Conservation (phyloP, 306 rosid genomes). For the Cicer pinnatifidum region DNA sequence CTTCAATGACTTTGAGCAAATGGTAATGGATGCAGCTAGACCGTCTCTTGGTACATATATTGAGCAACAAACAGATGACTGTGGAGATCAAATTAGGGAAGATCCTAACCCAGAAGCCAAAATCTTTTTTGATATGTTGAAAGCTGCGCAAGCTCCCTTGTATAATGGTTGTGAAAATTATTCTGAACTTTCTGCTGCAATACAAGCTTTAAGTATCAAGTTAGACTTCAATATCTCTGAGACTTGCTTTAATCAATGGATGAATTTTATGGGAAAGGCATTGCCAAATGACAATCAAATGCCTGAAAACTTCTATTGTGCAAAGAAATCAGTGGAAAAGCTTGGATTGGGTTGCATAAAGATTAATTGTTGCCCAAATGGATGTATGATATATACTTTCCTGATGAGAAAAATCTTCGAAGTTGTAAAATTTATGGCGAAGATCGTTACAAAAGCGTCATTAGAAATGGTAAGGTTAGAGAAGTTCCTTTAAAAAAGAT, state of each 20-base stretch:
- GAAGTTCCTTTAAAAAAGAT: too few relatives aligned
- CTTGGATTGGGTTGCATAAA: constrained; percentile 12
- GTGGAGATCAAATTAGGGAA: not conserved
- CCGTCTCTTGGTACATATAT: not conserved
- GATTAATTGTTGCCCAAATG: constrained; percentile 1
- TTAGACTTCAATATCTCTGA: not conserved
- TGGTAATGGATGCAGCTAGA: not conserved
- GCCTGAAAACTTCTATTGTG: not conserved
- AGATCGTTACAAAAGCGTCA: not conserved
- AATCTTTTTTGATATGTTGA: not conserved
- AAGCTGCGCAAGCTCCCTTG: not conserved
- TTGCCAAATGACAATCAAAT: not conserved
- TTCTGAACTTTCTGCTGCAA: not conserved
- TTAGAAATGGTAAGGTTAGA: not conserved
- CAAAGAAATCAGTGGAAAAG: not conserved
- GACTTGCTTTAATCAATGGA: not conserved
- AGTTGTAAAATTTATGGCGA: not conserved
- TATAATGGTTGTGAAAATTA: not conserved
- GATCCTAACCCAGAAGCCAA: not conserved
- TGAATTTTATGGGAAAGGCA: not conserved
- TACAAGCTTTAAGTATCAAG: constrained; percentile 15
- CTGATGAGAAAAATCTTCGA: not conserved
- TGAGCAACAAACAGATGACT: not conserved
- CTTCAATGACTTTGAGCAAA: not conserved
- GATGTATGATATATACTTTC: not conserved